Percentiles rank a stretch among this genome's conserved stretches.
Conservation (phyloP, 2,329 filamentous ascomycete species). For the Cercospora janseana region DNA sequence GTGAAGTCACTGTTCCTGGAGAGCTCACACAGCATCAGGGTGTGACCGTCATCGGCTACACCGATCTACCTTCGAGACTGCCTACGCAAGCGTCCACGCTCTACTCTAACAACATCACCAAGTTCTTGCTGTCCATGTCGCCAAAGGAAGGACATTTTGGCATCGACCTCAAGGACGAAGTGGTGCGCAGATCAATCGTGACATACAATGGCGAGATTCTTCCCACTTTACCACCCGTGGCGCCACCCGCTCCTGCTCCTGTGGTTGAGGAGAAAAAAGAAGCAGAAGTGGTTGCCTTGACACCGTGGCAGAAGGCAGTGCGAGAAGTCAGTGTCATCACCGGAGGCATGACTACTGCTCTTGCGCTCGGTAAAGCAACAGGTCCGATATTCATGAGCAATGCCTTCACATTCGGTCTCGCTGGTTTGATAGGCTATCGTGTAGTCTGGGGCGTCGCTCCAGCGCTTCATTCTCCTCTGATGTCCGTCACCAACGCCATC, state of each 20-base stretch:
- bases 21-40: conserved; percentile 69
- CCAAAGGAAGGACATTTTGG: conserved; percentile 77
- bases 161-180: conserved; percentile 77
- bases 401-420: conserved; percentile 78
- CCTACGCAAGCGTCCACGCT: conserved; percentile 86
- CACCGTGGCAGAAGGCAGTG: conserved; percentile 76
- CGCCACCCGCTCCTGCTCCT: conserved; percentile 54
- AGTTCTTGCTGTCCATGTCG: conserved; percentile 77
- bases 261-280: conserved; percentile 51
- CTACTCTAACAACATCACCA: conserved; percentile 92
- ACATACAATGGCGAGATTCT: conserved; percentile 74
- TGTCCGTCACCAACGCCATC: conserved; percentile 92
- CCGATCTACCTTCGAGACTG: conserved; percentile 79
- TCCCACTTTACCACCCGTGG: conserved; percentile 69
- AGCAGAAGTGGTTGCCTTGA: conserved; percentile 65
- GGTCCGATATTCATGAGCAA: conserved; percentile 85
- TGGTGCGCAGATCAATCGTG: conserved; percentile 80
- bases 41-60: conserved; percentile 70
- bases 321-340: conserved; percentile 74
- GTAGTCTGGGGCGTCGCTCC: conserved; percentile 84
- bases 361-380: conserved; percentile 77
- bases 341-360: conserved; percentile 70
- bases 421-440: conserved; percentile 81
- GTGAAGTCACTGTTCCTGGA: conserved; percentile 71
- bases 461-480: conserved; percentile 80